Percentiles rank a stretch among this genome's conserved stretches.
Conservation (phyloP, 2,329 filamentous ascomycete genomes). For the Lasiodiplodia sp. region DNA sequence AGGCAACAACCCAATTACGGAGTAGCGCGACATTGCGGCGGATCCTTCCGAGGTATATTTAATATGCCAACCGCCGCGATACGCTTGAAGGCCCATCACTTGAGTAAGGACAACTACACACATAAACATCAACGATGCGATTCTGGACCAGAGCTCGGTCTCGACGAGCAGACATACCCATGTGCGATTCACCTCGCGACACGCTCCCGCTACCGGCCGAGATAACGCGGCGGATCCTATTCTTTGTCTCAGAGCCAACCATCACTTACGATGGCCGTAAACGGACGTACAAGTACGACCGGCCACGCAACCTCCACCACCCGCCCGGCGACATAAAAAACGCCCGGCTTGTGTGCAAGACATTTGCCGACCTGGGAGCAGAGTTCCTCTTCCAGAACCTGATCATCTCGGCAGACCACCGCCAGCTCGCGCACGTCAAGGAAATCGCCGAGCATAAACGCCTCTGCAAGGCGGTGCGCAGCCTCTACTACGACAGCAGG, state of each 20-base stretch:
- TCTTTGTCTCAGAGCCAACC: constrained; percentile 1
- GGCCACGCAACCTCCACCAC: not conserved
- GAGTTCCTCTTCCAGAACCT: constrained; percentile 7
- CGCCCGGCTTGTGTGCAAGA: constrained; percentile 16
- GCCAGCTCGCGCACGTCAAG: constrained; percentile 1
- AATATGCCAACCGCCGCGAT: not conserved
- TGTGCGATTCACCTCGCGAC: not conserved
- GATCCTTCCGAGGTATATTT: not conserved
- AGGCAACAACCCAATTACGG: constrained; percentile 19
- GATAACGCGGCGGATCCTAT: constrained; percentile 3
- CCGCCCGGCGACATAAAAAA: not conserved
- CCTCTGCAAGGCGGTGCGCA: constrained; percentile 13
- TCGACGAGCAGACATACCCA: not conserved
- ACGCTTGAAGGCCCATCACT: not conserved
- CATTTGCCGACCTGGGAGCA: constrained; percentile 6
- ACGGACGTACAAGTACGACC: not conserved
- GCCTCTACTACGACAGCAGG: constrained; percentile 12
- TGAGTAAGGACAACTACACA: not conserved
- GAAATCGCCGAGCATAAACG: not conserved
- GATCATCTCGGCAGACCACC: not conserved
- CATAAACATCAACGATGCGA: not conserved
- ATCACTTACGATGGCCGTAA: not conserved
- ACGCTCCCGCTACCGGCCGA: constrained; percentile 14
- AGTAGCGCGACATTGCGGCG: not conserved
- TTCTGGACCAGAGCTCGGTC: not conserved